Evolutionary conservation across 1,284 basidiomycete genomes (phyloP).

Genomic region (Apiotrichum akiyoshidainum): DNA sequence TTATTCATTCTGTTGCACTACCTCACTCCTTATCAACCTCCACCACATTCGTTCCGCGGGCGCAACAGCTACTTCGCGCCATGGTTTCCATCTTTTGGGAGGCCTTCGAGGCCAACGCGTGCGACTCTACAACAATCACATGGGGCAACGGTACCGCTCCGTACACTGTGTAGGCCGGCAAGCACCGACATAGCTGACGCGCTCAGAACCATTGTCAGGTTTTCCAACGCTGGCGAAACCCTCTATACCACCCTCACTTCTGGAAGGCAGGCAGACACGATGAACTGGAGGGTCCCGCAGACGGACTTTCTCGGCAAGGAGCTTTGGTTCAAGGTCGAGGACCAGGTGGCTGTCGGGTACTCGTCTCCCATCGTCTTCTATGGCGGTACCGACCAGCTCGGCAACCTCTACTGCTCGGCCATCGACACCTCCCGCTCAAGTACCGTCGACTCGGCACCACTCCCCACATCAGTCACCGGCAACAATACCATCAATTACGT

Average conservation of each 20-base stretch:
- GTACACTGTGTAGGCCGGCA: background rate
- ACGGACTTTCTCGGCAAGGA: background rate
- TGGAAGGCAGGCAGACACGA: background rate
- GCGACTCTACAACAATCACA: background rate
- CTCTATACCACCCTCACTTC: background rate
- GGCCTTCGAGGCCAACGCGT: background rate
- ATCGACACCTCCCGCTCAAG: too few species aligned
- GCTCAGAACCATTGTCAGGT: background rate
- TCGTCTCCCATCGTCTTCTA: background rate
- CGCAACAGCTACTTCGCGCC: background rate
- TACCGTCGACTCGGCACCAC: too few species aligned
- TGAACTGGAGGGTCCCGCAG: background rate
- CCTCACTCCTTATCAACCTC: too few species aligned
- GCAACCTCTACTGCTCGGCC: background rate
- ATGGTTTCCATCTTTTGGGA: background rate
- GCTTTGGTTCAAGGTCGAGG: background rate
- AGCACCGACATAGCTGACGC: too few species aligned
- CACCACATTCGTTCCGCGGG: too few species aligned
- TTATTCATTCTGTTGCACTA: too few species aligned
- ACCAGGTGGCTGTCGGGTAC: background rate
- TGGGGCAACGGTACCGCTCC: background rate
- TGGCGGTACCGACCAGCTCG: background rate
- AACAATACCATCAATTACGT: background rate
- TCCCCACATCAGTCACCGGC: background rate
- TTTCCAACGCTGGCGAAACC: background rate